Base-by-base conservation (phyloP, 169 alveolate genomes). In the Amoebophrya sp. region DNA sequence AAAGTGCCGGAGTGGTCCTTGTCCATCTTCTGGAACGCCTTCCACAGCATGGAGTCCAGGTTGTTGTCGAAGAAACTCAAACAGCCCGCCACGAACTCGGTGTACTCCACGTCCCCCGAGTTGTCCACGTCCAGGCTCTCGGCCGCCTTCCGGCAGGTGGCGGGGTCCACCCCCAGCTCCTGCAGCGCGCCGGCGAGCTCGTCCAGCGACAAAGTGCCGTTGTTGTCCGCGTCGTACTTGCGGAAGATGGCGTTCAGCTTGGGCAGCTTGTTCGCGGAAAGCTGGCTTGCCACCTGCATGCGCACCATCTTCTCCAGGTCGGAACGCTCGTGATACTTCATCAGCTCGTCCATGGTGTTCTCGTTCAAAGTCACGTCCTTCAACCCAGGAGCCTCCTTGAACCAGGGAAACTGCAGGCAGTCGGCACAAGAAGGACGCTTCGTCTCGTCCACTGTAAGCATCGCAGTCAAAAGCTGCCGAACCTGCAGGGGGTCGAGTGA, bases 71-170 rank as follows among this genome's bases (percentile, higher is more conserved):
- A 88, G 31, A 88, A 40, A n/a, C 50, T 39, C 34, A 88, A 58
- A 10, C 41, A 39, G 29, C 90, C 90, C 41, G 90, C 90, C 58
- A 88, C 90, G 67, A 88, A 42, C 50, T 88, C 90, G 34, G 90
- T 88, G 67, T 88, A 88, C 20, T 88, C 90, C 67, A 88, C 45
- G 67, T 42, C 10, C 34, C 41, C 67, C 29, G 40, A n/a, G 48
- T n/a, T 40, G 50, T 88, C 90, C 58, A 88, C 26, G 90, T 88
- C 90, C 69, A 88, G 41, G 67, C 58, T 13, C 15, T 88, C 90
- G 29, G 45, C 90, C 40, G 90, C 90, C 39, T 58, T 18, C 10
- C 16, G 5, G 34, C 67, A 40, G 20, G 41, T 39, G 67, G 23
- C 31, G 15, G 41, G 90, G 39, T 40, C 67, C 48, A 88, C 90